Conservation (phyloP, 345 rosid species). For the Raphanus sativus region DNA sequence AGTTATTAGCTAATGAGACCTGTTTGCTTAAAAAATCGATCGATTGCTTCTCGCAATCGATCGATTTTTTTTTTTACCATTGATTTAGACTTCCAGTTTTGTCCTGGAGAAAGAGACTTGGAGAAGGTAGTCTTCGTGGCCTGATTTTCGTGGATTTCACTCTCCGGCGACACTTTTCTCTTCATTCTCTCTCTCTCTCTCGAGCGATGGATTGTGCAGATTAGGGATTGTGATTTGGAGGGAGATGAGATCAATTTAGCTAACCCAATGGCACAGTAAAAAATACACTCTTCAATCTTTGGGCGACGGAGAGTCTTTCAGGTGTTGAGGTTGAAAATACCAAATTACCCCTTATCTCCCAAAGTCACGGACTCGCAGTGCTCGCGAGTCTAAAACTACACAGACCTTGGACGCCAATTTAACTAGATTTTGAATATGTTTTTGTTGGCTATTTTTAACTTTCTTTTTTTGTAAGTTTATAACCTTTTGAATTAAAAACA, state of each 20-base stretch:
- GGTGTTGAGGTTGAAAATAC: neutral
- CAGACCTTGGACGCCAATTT: no score
- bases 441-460: no score
- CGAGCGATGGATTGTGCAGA: neutral
- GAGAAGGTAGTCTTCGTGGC: constrained; percentile 16
- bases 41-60: no score
- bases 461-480: no score
- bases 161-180: neutral
- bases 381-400: no score
- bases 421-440: no score
- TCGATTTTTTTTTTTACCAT: no score
- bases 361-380: neutral
- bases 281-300: neutral
- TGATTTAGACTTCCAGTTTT: constrained; percentile 24
- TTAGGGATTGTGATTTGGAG: neutral
- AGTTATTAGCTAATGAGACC: no score
- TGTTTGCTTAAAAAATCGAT: no score
- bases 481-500: no score
- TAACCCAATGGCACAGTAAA: neutral
- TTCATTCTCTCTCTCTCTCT: neutral
- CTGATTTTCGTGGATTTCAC: neutral
- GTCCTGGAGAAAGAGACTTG: constrained; percentile 20
- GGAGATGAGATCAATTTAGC: neutral
- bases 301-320: neutral
- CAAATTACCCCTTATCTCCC: neutral